These are phyloP conservation scores for Kalanchoe fedtschenkoi DNA, from an alignment of 164 flowering plant species.

Conservation along the genomic window DNA sequence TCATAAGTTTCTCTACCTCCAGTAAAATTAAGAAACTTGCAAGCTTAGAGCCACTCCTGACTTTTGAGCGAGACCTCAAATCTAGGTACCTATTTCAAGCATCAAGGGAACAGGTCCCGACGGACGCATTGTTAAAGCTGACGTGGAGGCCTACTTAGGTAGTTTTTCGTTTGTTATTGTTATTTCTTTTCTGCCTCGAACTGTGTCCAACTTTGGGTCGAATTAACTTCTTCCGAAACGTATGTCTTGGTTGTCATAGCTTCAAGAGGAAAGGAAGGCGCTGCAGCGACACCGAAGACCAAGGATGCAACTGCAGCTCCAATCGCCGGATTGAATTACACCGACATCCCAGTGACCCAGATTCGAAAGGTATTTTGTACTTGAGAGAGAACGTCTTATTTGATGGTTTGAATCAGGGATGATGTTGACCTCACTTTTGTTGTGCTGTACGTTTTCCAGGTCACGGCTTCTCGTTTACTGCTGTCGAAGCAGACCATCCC, in stretches of 20 bases:
- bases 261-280: slow-evolving; percentile 46
- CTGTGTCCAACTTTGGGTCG: too few relatives aligned
- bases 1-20: background rate
- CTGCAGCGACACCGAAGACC: slow-evolving; percentile 32
- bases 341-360: slow-evolving; percentile 75
- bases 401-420: too few relatives aligned
- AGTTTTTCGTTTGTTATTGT: slow-evolving; percentile 3
- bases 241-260: slow-evolving; percentile 26
- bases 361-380: slow-evolving; percentile 70
- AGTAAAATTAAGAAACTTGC: background rate
- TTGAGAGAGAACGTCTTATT: too few relatives aligned
- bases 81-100: slow-evolving; percentile 66
- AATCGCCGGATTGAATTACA: slow-evolving; percentile 41
- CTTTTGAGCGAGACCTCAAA: background rate
- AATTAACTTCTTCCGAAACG: too few relatives aligned
- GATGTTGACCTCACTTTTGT: background rate
- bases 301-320: slow-evolving; percentile 19
- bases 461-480: slow-evolving; percentile 79
- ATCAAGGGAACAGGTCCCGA: slow-evolving; percentile 93
- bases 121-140: slow-evolving; percentile 90
- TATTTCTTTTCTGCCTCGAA: background rate
- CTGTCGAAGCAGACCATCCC: slow-evolving; percentile 91
- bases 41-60: too few relatives aligned
- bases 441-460: slow-evolving; percentile 35
- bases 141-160: slow-evolving; percentile 92